phyloP scores from a whole-genome alignment of 2,329 filamentous ascomycete genomes.

The Immersiporthe knoxdaviesiana region DNA sequence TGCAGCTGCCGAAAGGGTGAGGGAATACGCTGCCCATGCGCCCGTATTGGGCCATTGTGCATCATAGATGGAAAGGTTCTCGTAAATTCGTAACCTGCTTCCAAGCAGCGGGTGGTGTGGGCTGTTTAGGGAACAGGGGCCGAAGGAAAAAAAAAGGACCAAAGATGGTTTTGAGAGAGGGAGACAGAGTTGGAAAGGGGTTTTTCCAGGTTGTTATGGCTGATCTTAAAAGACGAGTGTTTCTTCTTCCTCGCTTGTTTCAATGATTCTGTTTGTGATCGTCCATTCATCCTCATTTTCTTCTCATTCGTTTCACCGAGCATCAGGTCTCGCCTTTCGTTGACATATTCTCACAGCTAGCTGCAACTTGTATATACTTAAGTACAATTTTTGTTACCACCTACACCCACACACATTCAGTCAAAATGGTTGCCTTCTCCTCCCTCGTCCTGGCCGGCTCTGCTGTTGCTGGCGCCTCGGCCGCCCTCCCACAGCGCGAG shows the following conservation, averaged over 20 bases:
- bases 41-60: background rate
- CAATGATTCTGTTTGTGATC: background rate
- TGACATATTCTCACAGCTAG: background rate
- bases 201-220: background rate
- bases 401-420: constrained; percentile 22
- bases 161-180: background rate
- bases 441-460: constrained; percentile 41
- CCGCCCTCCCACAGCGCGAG: constrained; percentile 9
- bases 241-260: constrained; percentile 2
- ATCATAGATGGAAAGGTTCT: background rate
- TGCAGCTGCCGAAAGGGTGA: background rate
- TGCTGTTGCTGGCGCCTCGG: constrained; percentile 18
- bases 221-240: background rate
- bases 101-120: background rate
- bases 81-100: background rate
- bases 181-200: background rate
- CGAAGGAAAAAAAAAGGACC: background rate
- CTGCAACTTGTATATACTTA: constrained; percentile 16
- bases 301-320: constrained; percentile 1
- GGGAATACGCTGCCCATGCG: background rate
- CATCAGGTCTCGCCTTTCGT: background rate
- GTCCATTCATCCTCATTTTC: background rate
- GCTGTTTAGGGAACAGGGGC: background rate
- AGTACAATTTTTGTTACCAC: background rate
- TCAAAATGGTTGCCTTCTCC: constrained; percentile 45